Evolutionary conservation across 2,329 filamentous ascomycete genomes (phyloP).

Genomic region (Fusarium guadeloupense): DNA sequence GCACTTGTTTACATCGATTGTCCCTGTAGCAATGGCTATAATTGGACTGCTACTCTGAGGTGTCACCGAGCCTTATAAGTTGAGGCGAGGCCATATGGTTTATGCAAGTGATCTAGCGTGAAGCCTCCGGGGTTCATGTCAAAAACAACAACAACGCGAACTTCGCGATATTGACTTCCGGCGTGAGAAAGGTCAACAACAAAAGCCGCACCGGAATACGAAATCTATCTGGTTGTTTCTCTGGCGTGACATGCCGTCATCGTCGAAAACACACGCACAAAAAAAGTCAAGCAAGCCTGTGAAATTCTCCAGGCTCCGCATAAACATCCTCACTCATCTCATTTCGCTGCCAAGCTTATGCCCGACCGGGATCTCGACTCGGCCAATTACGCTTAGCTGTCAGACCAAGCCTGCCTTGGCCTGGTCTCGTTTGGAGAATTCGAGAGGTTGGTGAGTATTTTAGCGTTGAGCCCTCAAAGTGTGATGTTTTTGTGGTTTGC

Average conservation of each 20-base stretch:
- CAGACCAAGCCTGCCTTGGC: conserved; percentile 11
- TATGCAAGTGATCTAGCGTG: conserved; percentile 20
- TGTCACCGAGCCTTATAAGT: no score
- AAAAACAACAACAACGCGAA: conserved; percentile 16
- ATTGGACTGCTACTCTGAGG: conserved; percentile 6
- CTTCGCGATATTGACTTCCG: conserved; percentile 27
- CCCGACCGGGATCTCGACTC: conserved; percentile 19
- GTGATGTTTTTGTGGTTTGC: not conserved
- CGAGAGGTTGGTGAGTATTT: not conserved
- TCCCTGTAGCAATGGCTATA: conserved; percentile 5
- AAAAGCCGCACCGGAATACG: conserved; percentile 4
- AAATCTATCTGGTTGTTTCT: conserved; percentile 1
- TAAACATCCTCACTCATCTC: conserved; percentile 32
- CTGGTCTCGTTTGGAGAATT: not conserved
- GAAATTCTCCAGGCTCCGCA: conserved; percentile 19
- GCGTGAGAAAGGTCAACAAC: conserved; percentile 1
- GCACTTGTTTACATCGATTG: conserved; percentile 12
- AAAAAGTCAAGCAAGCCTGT: not conserved
- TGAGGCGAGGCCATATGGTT: conserved; percentile 19
- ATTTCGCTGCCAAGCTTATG: conserved; percentile 35
- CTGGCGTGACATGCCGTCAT: conserved; percentile 30
- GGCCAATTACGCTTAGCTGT: conserved; percentile 30
- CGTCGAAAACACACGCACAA: not conserved
- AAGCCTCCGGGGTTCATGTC: not conserved
- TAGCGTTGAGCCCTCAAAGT: not conserved